Percentiles rank a stretch among this genome's conserved stretches.
Evolutionary conservation across 805 yeast genomes (phyloP).

Genomic region (Starmerella potacharoeniae): DNA sequence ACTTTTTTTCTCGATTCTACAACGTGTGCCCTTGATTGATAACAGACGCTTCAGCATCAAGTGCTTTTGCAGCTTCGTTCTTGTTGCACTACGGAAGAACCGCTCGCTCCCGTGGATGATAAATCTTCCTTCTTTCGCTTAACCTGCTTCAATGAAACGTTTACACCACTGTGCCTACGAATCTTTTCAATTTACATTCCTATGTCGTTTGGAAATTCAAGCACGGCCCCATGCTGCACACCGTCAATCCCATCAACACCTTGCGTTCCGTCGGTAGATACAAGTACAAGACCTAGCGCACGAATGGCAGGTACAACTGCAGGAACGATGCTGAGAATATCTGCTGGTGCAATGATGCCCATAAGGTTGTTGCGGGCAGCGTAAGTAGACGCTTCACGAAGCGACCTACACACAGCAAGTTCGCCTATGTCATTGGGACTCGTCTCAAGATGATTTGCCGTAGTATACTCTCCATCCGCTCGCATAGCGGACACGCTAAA

Average conservation of each 20-base stretch:
- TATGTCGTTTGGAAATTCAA: slow-evolving; percentile 37
- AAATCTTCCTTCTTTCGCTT: no score
- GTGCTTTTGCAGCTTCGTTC: no score
- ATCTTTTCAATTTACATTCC: slow-evolving; percentile 7
- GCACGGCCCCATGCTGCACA: slow-evolving; percentile 46
- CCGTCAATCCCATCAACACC: slow-evolving; percentile 46
- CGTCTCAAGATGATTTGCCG: slow-evolving; percentile 24
- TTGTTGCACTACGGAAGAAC: no score
- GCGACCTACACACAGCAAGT: slow-evolving; percentile 36
- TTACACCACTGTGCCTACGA: no score
- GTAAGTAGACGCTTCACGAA: slow-evolving; percentile 72
- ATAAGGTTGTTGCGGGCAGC: slow-evolving; percentile 73
- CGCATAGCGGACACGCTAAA: slow-evolving; percentile 49
- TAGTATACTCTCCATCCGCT: slow-evolving; percentile 22
- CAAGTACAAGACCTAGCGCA: slow-evolving; percentile 69
- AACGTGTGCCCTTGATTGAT: no score
- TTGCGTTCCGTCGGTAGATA: slow-evolving; percentile 34
- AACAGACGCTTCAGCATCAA: no score
- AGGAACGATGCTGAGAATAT: slow-evolving; percentile 61
- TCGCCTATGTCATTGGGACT: slow-evolving; percentile 25
- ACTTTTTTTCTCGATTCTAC: no score
- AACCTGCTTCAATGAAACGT: no score
- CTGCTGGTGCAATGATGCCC: slow-evolving; percentile 69
- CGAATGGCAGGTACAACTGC: slow-evolving; percentile 63
- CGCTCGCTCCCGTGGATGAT: no score